Percentiles rank a stretch among this genome's conserved stretches.
Evolutionary conservation across 768 basidiomycete species (phyloP).

Genomic region (Amanita exitialis): DNA sequence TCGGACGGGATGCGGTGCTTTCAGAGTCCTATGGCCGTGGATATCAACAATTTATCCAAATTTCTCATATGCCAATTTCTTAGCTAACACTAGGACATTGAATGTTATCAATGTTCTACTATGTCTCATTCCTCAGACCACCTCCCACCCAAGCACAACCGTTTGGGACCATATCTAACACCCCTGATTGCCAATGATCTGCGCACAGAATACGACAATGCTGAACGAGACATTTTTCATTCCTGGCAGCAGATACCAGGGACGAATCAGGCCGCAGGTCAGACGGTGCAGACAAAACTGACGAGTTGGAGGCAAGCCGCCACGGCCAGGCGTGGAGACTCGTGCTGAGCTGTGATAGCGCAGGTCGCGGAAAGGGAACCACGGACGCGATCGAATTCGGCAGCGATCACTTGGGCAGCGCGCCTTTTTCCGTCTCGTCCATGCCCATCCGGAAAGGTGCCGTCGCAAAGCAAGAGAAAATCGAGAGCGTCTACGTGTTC

Average conservation of each 20-base stretch:
- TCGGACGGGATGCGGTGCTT: no score
- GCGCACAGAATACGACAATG: slow-evolving; percentile 61
- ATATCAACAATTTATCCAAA: neutral
- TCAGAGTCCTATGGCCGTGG: neutral
- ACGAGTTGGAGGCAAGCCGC: slow-evolving; percentile 62
- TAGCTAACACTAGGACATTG: neutral
- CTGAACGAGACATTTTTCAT: slow-evolving; percentile 57
- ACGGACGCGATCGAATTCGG: slow-evolving; percentile 29
- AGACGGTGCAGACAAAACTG: slow-evolving; percentile 44
- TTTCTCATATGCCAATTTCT: neutral
- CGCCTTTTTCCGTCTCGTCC: slow-evolving; percentile 55
- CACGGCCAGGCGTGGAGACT: slow-evolving; percentile 59
- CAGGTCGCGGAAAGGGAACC: slow-evolving; percentile 7
- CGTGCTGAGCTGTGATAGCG: slow-evolving; percentile 32
- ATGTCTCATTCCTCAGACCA: slow-evolving; percentile 83
- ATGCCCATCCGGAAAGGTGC: slow-evolving; percentile 44
- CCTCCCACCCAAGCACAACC: slow-evolving; percentile 50
- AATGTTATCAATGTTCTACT: slow-evolving; percentile 54
- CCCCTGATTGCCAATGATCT: slow-evolving; percentile 89
- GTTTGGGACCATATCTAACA: slow-evolving; percentile 37
- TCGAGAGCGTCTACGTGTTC: slow-evolving; percentile 42
- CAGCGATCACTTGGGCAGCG: slow-evolving; percentile 27
- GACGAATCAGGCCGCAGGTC: neutral
- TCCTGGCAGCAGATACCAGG: slow-evolving; percentile 36
- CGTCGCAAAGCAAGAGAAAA: slow-evolving; percentile 54